A percentile compares a stretch with the other conserved stretches of the same genome.
Conservation (phyloP, 805 yeast genomes). For the Barnettozyma sp. region DNA sequence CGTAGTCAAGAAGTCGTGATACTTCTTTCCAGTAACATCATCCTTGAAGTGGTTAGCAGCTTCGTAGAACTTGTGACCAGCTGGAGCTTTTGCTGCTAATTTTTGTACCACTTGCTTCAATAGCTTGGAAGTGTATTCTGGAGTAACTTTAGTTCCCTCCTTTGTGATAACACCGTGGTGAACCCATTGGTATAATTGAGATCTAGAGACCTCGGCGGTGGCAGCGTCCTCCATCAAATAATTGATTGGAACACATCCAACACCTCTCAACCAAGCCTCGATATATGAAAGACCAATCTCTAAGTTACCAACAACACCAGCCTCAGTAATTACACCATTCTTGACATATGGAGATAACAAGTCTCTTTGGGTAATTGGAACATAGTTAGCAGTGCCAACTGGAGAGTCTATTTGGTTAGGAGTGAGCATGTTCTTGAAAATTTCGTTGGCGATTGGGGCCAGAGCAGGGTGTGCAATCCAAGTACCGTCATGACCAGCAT, state of each 20-base stretch:
- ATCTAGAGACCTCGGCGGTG: slow-evolving; percentile 80
- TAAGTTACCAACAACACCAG: slow-evolving; percentile 65
- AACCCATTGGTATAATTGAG: slow-evolving; percentile 81
- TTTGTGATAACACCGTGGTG: slow-evolving; percentile 56
- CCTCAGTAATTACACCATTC: slow-evolving; percentile 57
- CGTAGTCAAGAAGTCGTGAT: slow-evolving; percentile 72
- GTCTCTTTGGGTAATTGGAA: slow-evolving; percentile 45
- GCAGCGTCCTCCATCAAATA: slow-evolving; percentile 88
- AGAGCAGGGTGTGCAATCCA: slow-evolving; percentile 89
- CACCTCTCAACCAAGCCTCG: slow-evolving; percentile 81
- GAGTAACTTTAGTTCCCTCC: slow-evolving; percentile 54
- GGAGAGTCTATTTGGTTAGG: slow-evolving; percentile 59
- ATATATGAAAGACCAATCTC: slow-evolving; percentile 73
- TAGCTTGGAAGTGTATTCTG: slow-evolving; percentile 49
- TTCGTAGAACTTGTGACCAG: slow-evolving; percentile 58
- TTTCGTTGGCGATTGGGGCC: slow-evolving; percentile 63
- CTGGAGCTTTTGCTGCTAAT: slow-evolving; percentile 40
- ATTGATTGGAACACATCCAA: slow-evolving; percentile 83
- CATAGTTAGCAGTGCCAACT: slow-evolving; percentile 30
- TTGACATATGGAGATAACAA: slow-evolving; percentile 58
- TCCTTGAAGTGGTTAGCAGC: slow-evolving; percentile 69
- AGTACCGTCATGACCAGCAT: slow-evolving; percentile 80
- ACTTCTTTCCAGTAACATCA: slow-evolving; percentile 64
- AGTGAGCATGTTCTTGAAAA: slow-evolving; percentile 74
- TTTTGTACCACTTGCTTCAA: slow-evolving; percentile 57